Conservation (phyloP, 768 basidiomycete species). For the Phallus indusiatus region DNA sequence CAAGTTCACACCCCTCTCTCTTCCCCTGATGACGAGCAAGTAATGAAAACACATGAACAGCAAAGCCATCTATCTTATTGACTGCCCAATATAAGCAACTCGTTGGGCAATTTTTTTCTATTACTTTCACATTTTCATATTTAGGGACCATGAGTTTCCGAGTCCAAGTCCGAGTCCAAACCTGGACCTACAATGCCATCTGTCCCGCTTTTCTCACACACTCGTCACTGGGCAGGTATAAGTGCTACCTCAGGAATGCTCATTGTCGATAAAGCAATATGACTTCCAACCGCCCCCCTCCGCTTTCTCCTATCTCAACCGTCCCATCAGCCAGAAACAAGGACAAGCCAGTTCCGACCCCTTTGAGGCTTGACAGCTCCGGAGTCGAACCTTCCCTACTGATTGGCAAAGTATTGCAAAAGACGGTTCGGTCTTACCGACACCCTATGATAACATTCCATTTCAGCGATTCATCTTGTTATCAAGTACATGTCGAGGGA, state of each 20-base stretch:
- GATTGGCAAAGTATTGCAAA: slow-evolving; percentile 35
- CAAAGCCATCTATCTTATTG: not conserved
- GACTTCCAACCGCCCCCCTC: too few species aligned
- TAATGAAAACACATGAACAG: too few species aligned
- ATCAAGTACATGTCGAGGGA: slow-evolving; percentile 51
- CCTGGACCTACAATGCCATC: slow-evolving; percentile 9
- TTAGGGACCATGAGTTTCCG: too few species aligned
- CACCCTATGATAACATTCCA: slow-evolving; percentile 41
- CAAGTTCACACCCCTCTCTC: too few species aligned
- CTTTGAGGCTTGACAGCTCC: slow-evolving; percentile 26
- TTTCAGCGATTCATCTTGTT: slow-evolving; percentile 33
- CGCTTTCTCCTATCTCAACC: not conserved
- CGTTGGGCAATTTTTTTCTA: too few species aligned
- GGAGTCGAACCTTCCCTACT: slow-evolving; percentile 32
- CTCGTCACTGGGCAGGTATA: not conserved
- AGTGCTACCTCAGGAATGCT: too few species aligned
- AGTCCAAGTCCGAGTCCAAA: not conserved
- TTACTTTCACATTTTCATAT: too few species aligned
- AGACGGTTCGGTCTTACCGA: slow-evolving; percentile 29
- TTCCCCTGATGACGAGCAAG: too few species aligned
- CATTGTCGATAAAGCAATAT: too few species aligned
- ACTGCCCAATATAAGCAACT: not conserved
- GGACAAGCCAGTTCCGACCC: slow-evolving; percentile 24
- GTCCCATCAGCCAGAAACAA: slow-evolving; percentile 14
- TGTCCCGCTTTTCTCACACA: not conserved